Evolutionary conservation across 768 basidiomycete species (phyloP).

Genomic region (Nidularia pulvinata): DNA sequence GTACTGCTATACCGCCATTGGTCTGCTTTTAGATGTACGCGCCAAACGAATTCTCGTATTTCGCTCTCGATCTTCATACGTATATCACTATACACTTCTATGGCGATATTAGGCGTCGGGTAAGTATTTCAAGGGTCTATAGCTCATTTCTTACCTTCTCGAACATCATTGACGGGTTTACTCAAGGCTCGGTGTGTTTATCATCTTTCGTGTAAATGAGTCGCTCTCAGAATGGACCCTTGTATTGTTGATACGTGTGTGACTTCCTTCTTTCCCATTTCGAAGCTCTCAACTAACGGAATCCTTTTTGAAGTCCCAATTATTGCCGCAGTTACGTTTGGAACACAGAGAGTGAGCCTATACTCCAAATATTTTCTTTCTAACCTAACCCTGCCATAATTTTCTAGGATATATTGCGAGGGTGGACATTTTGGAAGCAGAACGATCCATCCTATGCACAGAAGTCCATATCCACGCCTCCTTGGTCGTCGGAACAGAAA

Average conservation of each 20-base stretch:
- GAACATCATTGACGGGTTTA: not conserved
- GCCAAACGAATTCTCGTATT: constrained; percentile 1
- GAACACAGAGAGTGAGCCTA: constrained; percentile 11
- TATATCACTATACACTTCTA: constrained; percentile 8
- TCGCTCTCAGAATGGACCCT: constrained; percentile 6
- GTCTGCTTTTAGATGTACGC: constrained; percentile 1
- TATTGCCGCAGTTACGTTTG: constrained; percentile 12
- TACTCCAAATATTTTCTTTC: no score
- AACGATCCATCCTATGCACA: no score
- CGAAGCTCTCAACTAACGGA: not conserved
- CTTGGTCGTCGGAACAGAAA: no score
- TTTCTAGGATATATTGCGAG: no score
- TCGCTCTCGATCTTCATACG: constrained; percentile 13
- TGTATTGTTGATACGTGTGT: constrained; percentile 7
- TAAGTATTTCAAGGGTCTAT: no score
- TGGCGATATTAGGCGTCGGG: constrained; percentile 1
- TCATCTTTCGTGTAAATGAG: not conserved
- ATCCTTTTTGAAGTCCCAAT: constrained; percentile 9
- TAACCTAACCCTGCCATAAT: no score
- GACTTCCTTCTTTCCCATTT: not conserved
- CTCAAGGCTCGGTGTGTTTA: not conserved
- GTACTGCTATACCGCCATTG: constrained; percentile 10
- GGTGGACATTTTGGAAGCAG: no score
- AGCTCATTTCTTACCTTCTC: not conserved
- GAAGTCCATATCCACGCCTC: no score